These are phyloP conservation scores for Solioccasus polychromus DNA, from an alignment of 768 basidiomycete species.

Conservation along the genomic window DNA sequence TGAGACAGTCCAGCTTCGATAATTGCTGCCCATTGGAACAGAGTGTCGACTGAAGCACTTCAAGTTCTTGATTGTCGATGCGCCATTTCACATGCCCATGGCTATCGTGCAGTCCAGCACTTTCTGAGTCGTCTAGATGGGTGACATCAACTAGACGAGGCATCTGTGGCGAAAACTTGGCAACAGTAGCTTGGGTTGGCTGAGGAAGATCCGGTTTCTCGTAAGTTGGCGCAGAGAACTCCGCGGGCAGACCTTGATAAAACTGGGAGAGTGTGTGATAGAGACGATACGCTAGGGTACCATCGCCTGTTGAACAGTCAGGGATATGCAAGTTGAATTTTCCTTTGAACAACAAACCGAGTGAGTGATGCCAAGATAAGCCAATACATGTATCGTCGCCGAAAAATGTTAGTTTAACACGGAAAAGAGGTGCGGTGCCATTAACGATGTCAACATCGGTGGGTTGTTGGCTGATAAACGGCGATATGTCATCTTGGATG, in stretches of 20 bases:
- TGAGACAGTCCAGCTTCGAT: conserved; percentile 29
- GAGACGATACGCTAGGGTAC: conserved; percentile 18
- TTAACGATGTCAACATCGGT: not conserved
- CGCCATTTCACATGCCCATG: conserved; percentile 9
- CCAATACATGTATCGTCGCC: conserved; percentile 21
- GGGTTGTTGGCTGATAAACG: conserved; percentile 6
- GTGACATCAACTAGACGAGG: conserved; percentile 17
- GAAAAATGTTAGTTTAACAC: conserved; percentile 23
- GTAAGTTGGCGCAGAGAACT: conserved; percentile 14
- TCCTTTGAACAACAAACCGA: conserved; percentile 19
- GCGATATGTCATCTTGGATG: conserved; percentile 9
- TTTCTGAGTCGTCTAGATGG: conserved; percentile 9
- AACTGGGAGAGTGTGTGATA: conserved; percentile 23
- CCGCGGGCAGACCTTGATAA: conserved; percentile 18
- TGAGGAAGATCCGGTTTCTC: conserved; percentile 14
- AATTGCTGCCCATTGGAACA: not conserved
- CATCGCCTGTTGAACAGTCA: conserved; percentile 20
- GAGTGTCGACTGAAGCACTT: conserved; percentile 9
- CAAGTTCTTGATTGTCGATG: conserved; percentile 3
- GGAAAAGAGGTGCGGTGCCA: conserved; percentile 8
- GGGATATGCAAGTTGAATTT: not conserved
- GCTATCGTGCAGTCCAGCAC: conserved; percentile 1
- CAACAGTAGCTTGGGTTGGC: conserved; percentile 7
- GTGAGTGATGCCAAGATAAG: conserved; percentile 29
- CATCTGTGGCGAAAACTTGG: conserved; percentile 14